Base-by-base conservation (phyloP, 1,284 basidiomycete species). In the Microbotryum lychnidis-dioicae region DNA sequence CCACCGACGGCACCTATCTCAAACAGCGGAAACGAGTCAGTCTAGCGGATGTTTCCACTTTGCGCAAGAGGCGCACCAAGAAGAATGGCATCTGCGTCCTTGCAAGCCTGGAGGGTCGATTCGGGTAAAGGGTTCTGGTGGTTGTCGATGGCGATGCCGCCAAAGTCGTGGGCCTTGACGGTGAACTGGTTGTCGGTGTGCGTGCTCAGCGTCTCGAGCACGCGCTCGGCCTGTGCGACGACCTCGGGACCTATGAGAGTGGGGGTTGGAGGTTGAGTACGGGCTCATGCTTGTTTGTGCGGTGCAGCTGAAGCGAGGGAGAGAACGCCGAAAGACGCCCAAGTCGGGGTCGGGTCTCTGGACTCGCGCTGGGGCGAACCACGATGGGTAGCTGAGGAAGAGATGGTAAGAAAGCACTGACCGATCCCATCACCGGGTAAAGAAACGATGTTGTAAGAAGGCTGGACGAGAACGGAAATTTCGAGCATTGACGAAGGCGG, bases 371-470 rank as follows among this genome's bases (percentile, higher is more conserved):
- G 9, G 37, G 37, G 12, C 37, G 12, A 18, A 12, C 12, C 37
- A 42, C 37, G 37, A 18, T 6, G 37, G 37, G 14, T 12, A 6
- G 18, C 12, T 31, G 48, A 6, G 7, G 20, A 6, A 2, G 37
- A 29, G 21, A 1, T 10, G 6, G 9, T 31, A 10, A 50, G 42
- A 50, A 12, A 12, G 16, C 33, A 74, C 80, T 58, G 73, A 91
- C 91, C 94, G 72, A 99, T 98, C 68, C 96, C 96, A 78, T 99
- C 96, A 63, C 96, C 96, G 51, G 88, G 86, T 47, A 99, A 85
- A 52, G 94, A 83, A 56, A 87, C 86, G 74, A 98, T 83, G 69
- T 87, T 87, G 78, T 87, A 93, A 12, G 64, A 37, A 12, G 60
- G 44, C 64, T 61, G 57, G 25, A 1, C 31, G 25, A 10, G 16